Base-by-base conservation (phyloP, 768 basidiomycete genomes). In the Leccinum variicolor region DNA sequence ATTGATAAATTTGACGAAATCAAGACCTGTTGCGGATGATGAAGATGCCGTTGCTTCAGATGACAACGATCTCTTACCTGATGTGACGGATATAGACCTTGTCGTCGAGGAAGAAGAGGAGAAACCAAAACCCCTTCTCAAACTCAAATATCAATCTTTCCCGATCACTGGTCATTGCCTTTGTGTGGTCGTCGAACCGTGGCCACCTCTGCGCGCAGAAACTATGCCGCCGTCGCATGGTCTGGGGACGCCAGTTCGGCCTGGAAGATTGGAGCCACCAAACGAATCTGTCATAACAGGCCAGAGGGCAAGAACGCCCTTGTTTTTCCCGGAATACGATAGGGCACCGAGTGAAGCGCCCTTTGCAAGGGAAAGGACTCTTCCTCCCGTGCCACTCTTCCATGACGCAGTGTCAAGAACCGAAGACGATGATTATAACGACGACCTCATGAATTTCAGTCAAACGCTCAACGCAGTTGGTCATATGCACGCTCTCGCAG, bases 161-260 rank as follows among this genome's bases (percentile, higher is more conserved):
- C 78, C 73, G 53, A 84, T 92, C 50, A 81, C 82, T 56, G 86
- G 85, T 0, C 82, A 84, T 54, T 91, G 88, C 69, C 79, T 94
- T 17, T 91, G 89, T 66, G 79, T 94, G 34, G 86, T 94, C 23
- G 84, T 92, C 15, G 92, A 94, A 68, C 92, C 92, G 15, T 91
- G 84, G 79, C 86, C 89, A 4, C 73, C 81, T 14, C 66, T 84
- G 36, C 80, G 77, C 34, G 62, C 71, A 4, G 62, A 66, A 34
- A 62, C 74, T 2, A 74, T 70, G 39, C 66, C 67, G 13, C 70
- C 67, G 15, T 73, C 78, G 4, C 61, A 70, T 14, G 65, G 63
- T 19, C 69, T 69, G 54, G 69, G 70, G 19, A 64, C 71, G 31
- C 75, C 52, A 48, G 4, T 45, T 46, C 61, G 51, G 25, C 43